Evolutionary conservation across 2,329 filamentous ascomycete species (phyloP).

Genomic region (Exophiala viscosa): DNA sequence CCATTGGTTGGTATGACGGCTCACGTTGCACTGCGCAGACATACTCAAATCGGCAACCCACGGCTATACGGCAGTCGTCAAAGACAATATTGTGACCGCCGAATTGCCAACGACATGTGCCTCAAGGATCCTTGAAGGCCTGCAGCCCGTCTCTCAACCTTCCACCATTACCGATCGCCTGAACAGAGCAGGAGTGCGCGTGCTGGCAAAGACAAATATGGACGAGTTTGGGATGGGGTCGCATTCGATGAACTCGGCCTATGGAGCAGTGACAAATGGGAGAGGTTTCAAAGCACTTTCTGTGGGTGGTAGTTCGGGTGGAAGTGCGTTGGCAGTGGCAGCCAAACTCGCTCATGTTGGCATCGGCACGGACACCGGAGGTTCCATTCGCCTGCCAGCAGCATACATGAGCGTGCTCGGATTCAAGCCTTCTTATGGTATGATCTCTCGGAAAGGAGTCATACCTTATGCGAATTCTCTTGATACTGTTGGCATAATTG

Average conservation of each 20-base stretch:
- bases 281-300: constrained; percentile 56
- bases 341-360: constrained; percentile 47
- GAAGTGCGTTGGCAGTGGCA: constrained; percentile 77
- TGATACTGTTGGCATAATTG: constrained; percentile 80
- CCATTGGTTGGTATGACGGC: neutral
- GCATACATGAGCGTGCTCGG: constrained; percentile 80
- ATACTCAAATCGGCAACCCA: constrained; percentile 17
- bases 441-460: constrained; percentile 80
- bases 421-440: constrained; percentile 88
- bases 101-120: constrained; percentile 75
- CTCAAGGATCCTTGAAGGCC: constrained; percentile 67
- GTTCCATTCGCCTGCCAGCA: constrained; percentile 80
- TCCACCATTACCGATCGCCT: constrained; percentile 65
- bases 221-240: constrained; percentile 97
- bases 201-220: constrained; percentile 66
- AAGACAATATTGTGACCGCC: constrained; percentile 70
- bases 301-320: constrained; percentile 86
- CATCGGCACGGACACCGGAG: constrained; percentile 89
- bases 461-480: constrained; percentile 90
- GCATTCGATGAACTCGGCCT: constrained; percentile 65
- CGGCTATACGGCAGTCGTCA: constrained; percentile 55
- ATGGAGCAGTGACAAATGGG: constrained; percentile 55
- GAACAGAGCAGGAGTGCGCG: neutral
- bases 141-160: constrained; percentile 68
- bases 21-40: constrained; percentile 2